phyloP scores from a whole-genome alignment of 2,329 filamentous ascomycete genomes.

The Arthrocladium fulminans region DNA sequence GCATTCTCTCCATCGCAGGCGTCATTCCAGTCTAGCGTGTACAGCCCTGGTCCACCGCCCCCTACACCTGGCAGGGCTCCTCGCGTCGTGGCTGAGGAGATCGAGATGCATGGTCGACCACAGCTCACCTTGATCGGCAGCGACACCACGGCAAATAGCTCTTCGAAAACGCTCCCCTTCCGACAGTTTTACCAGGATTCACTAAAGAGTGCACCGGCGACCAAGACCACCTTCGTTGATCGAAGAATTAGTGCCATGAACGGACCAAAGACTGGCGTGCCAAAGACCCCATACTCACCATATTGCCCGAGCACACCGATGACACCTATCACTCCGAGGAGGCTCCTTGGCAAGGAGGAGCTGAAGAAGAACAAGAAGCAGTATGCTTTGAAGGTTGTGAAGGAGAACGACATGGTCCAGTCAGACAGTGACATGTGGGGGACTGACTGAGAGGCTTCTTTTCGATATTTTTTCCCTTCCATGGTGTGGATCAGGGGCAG shows the following conservation, averaged over 20 bases:
- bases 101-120: conserved; percentile 9
- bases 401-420: conserved; percentile 40
- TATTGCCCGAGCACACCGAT: conserved; percentile 45
- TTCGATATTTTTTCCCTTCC: conserved; percentile 3
- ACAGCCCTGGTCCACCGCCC: conserved; percentile 49
- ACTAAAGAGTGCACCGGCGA: conserved; percentile 35
- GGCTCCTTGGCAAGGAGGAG: conserved; percentile 37
- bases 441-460: conserved; percentile 10
- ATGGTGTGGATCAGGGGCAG: neutral
- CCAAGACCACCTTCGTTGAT: conserved; percentile 42
- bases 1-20: conserved; percentile 41
- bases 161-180: conserved; percentile 35
- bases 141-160: conserved; percentile 30
- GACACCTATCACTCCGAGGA: conserved; percentile 41
- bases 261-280: conserved; percentile 39
- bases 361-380: conserved; percentile 34
- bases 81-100: neutral
- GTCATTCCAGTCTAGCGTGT: conserved; percentile 49
- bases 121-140: conserved; percentile 39
- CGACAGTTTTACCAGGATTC: conserved; percentile 33
- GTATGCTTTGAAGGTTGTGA: conserved; percentile 36
- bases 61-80: conserved; percentile 33
- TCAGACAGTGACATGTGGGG: conserved; percentile 41
- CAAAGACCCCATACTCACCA: conserved; percentile 40
- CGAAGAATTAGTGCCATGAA: conserved; percentile 29